phyloP scores from a whole-genome alignment of 371 early-diverging fungal genomes.

The Basidiobolus meristosporus region DNA sequence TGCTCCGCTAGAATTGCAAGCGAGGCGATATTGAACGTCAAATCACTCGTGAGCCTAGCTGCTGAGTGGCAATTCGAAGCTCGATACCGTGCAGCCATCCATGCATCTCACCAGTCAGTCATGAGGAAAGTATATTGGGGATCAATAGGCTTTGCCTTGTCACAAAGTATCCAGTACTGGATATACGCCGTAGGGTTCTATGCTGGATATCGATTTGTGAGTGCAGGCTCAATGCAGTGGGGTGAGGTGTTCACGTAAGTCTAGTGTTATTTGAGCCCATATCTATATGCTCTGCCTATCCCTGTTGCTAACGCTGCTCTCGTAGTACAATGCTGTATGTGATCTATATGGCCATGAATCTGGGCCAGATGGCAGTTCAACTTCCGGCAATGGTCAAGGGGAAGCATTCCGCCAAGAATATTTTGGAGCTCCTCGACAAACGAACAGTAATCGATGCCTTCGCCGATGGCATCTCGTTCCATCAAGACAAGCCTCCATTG shows the following conservation, averaged over 20 bases:
- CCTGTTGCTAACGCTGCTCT: no score
- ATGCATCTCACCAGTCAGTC: constrained; percentile 33
- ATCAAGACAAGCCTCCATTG: constrained; percentile 15
- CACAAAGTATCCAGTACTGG: constrained; percentile 35
- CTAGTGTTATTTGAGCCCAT: no score
- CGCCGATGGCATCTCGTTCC: constrained; percentile 12
- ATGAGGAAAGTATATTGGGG: constrained; percentile 24
- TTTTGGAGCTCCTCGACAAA: constrained; percentile 35
- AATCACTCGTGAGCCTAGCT: constrained; percentile 73
- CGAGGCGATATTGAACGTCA: constrained; percentile 75
- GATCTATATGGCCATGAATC: background rate
- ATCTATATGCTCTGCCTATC: no score
- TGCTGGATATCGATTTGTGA: constrained; percentile 24
- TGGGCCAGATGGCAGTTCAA: background rate
- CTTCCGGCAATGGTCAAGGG: constrained; percentile 15
- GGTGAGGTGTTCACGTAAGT: constrained; percentile 8
- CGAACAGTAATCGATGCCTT: constrained; percentile 26
- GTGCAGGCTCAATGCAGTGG: constrained; percentile 5
- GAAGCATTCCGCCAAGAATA: constrained; percentile 52
- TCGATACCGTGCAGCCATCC: constrained; percentile 25
- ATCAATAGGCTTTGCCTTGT: constrained; percentile 33
- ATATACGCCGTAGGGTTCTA: constrained; percentile 36
- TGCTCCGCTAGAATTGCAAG: constrained; percentile 50
- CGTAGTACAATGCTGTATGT: background rate
- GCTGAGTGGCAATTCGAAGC: constrained; percentile 43